Base-by-base conservation (phyloP, 805 yeast genomes). In the Schizosaccharomyces pombe region DNA sequence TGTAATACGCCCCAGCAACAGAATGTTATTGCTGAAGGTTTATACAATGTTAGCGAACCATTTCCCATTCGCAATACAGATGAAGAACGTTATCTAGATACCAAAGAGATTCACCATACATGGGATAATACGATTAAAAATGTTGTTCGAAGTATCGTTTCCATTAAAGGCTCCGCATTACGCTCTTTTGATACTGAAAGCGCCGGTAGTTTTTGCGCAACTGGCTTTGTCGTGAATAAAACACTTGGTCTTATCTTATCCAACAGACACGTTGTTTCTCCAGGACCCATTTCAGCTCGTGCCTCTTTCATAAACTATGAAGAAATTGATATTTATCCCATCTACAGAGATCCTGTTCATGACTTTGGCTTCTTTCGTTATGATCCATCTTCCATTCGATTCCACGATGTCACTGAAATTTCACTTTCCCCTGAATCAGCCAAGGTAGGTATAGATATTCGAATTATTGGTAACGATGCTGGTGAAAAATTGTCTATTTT, bases 401-500 rank as follows among this genome's bases (percentile, higher is more conserved):
- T 86, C 62, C 80, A 85, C 82, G 66, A 74, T 52, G 73, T 87
- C 4, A 72, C 72, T 54, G 80, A 80, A 43, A 71, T 87, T 52
- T 74, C 74, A 40, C 69, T 87, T 55, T 72, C 75, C 59, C 96
- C 96, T 0, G 89, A 84, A n/a, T 70, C 81, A 57, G 60, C 60
- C 4, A 53, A 75, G 61, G 87, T 87, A n/a, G 96, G 96, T 39
- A 77, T 85, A 40, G 96, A 87, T 64, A 86, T 87, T 62, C 75
- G 95, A 62, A 95, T 87, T 31, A 87, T 87, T 40, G 96, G 96
- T 71, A 87, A 87, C 66, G 96, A 87, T 69, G 93, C 94, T 9
- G 96, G 96, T 62, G 96, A 87, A 65, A 86, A 87, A 66, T 71
- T 87, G 51, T 81, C 93, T 52, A 87, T 87, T 61, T 70, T 86